phyloP scores from a whole-genome alignment of 2,329 filamentous ascomycete genomes.

The Intubia oerlemansii region DNA sequence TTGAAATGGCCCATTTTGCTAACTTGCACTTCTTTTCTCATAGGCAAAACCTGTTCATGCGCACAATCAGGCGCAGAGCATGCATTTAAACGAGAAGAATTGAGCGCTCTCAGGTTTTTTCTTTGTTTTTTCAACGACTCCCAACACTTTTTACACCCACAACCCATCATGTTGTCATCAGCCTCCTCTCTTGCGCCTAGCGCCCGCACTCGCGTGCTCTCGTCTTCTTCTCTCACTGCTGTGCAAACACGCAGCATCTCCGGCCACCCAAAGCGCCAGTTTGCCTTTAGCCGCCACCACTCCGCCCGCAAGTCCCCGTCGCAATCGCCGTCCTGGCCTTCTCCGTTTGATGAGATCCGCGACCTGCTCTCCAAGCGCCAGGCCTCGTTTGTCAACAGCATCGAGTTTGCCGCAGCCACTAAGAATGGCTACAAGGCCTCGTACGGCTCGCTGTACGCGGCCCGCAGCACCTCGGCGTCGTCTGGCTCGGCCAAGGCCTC shows the following conservation, averaged over 20 bases:
- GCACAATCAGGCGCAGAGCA: no score
- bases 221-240: no score
- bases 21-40: no score
- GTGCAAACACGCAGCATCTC: not conserved
- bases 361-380: conserved; percentile 12
- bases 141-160: not conserved
- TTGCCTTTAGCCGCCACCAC: conserved; percentile 8
- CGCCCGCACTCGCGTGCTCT: conserved; percentile 9
- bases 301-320: conserved; percentile 13
- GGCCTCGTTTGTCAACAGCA: conserved; percentile 5
- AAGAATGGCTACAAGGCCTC: not conserved
- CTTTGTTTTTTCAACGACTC: no score
- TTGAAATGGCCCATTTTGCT: no score
- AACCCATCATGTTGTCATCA: not conserved
- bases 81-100: no score
- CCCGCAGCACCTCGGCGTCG: no score
- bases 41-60: no score
- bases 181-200: conserved; percentile 1
- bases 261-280: conserved; percentile 13
- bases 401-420: not conserved
- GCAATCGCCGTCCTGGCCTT: conserved; percentile 12
- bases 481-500: not conserved
- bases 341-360: conserved; percentile 15
- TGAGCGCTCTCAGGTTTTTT: no score
- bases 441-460: conserved; percentile 1